Evolutionary conservation across 2,329 filamentous ascomycete genomes (phyloP).

Genomic region (Diplodia scrobiculata): DNA sequence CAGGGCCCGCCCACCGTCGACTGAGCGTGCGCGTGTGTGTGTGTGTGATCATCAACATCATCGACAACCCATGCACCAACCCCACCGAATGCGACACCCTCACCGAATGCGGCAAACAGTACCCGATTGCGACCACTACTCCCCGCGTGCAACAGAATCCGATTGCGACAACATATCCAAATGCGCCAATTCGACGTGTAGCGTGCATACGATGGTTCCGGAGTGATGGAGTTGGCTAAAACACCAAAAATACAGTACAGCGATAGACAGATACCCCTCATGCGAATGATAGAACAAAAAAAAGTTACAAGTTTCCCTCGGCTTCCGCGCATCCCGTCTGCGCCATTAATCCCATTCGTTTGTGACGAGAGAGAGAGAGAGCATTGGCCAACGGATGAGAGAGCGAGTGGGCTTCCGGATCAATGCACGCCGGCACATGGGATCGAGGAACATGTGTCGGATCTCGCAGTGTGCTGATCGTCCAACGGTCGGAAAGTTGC

Average conservation of each 20-base stretch:
- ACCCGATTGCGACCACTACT: neutral
- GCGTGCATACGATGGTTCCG: neutral
- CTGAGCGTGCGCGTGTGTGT: neutral
- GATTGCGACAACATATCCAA: neutral
- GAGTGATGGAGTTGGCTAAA: conserved; percentile 8
- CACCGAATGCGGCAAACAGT: neutral
- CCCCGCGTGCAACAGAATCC: neutral
- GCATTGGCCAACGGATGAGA: neutral
- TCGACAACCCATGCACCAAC: neutral
- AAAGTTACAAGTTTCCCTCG: neutral
- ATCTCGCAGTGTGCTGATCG: neutral
- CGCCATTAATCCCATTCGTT: neutral
- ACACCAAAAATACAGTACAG: neutral
- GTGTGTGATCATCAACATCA: neutral
- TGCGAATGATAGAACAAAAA: neutral
- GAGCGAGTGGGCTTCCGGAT: neutral
- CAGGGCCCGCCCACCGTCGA: conserved; percentile 52
- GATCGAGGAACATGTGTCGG: too few species aligned
- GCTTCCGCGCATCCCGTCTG: neutral
- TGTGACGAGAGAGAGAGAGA: neutral
- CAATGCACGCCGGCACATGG: neutral
- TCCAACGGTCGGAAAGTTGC: neutral
- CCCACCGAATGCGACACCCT: neutral
- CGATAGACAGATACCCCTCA: conserved; percentile 24
- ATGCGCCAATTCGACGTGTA: conserved; percentile 1